Evolutionary conservation across 2,329 filamentous ascomycete species (phyloP).

Genomic region (Claviceps maximensis): DNA sequence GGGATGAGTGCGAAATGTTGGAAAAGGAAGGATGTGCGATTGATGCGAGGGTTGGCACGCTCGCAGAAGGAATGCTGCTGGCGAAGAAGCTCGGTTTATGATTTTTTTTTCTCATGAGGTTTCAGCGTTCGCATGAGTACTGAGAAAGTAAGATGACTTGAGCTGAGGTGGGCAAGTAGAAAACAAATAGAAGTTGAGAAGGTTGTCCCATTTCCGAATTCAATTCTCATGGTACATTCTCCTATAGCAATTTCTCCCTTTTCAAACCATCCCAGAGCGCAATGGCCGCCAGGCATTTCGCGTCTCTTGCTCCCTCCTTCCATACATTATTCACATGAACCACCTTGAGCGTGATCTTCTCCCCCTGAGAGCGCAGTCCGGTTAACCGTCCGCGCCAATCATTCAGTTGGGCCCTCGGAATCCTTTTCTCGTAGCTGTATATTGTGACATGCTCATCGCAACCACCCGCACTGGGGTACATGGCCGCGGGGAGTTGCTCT

Average conservation of each 20-base stretch:
- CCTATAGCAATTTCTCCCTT: constrained; percentile 29
- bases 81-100: constrained; percentile 43
- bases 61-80: constrained; percentile 67
- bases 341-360: constrained; percentile 49
- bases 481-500: constrained; percentile 27
- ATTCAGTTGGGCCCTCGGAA: constrained; percentile 34
- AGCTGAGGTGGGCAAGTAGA: neutral
- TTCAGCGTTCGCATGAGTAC: neutral
- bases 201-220: too few relatives aligned
- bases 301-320: constrained; percentile 42
- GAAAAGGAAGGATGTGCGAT: constrained; percentile 64
- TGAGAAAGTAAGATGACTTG: neutral
- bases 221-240: neutral
- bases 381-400: constrained; percentile 46
- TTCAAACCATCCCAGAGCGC: constrained; percentile 45
- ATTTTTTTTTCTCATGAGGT: neutral
- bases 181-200: neutral
- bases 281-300: constrained; percentile 45
- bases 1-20: constrained; percentile 51
- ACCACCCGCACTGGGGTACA: constrained; percentile 45
- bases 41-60: constrained; percentile 62
- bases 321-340: constrained; percentile 44
- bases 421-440: constrained; percentile 40
- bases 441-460: constrained; percentile 49
- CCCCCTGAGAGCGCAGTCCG: constrained; percentile 42